Evolutionary conservation across 345 rosid genomes (phyloP), one percentile per base, ranked within the genome.

Genomic region (Eucalyptus shirleyi): DNA sequence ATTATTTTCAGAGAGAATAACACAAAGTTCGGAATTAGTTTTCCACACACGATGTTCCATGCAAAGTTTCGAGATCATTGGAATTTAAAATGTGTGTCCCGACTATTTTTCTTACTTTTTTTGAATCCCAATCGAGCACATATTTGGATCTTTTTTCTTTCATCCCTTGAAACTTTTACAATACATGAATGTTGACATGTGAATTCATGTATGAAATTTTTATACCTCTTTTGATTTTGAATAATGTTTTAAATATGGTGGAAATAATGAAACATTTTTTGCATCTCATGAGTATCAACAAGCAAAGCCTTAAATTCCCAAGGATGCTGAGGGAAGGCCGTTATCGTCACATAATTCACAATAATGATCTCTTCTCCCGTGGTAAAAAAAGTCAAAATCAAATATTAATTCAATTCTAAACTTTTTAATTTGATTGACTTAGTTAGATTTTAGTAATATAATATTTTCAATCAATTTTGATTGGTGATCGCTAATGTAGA

Each of bases 361-460:
- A 17, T 69, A 32, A 32, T 9, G 42, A 18, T 69, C 2, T 34
- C 81, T 32, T 69, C 24, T 34, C 24, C 12, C 42, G 1, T 30
- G 81, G 42, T 16, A 4, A 56, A 56, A 56, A 51, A 51, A 51
- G 9, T 18, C 55, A 2, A 6, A 17, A 18, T 51, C 2, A 3
- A 51, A 18, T 18, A 7, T 2, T 51, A 51, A 51, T 1, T 51
- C 23, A 51, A 51, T 51, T 0, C 1, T 18, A 18, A 3, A n/a
- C n/a, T n/a, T 51, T 51, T 51, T 51, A 6, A 51, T 51, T 18
- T 18, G 55, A 51, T 51, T 1, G 9, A 51, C 55, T 51, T 51
- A 18, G 55, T 18, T 51, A 51, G 1, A 51, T 51, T 51, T 51
- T 51, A 51, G 0, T 51, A 51, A 18, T 7, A 51, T 51, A 3